Conservation (phyloP, 495 filamentous ascomycete species). For the Jackrogersella minutella region DNA sequence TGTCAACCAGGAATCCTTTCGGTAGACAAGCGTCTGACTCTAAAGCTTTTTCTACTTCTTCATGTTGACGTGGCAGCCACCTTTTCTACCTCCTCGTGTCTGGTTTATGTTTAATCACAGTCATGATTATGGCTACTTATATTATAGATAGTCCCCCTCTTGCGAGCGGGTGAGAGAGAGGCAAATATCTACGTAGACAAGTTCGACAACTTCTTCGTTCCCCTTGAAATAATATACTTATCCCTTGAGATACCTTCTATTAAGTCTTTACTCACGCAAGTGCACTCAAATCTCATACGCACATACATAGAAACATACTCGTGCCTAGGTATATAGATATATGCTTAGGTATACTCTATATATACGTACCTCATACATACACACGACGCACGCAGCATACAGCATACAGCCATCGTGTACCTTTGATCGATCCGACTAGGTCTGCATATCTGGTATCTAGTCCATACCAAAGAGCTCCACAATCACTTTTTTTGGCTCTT, state of each 20-base stretch:
- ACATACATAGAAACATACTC: background rate
- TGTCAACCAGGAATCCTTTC: conserved; percentile 3
- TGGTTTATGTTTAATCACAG: conserved; percentile 17
- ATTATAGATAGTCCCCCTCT: conserved; percentile 22
- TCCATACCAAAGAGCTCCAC: background rate
- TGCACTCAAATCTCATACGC: background rate
- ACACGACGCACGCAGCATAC: no score
- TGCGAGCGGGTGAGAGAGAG: background rate
- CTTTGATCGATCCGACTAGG: background rate
- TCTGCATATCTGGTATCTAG: background rate
- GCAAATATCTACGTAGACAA: background rate
- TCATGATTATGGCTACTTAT: conserved; percentile 11
- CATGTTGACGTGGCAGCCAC: conserved; percentile 24
- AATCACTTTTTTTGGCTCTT: background rate
- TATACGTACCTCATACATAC: no score
- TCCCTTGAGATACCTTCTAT: background rate
- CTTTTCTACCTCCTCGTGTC: background rate
- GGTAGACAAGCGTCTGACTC: conserved; percentile 19
- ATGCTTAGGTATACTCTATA: no score
- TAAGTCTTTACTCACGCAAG: no score
- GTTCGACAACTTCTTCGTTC: background rate
- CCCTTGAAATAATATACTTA: background rate
- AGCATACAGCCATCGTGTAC: background rate
- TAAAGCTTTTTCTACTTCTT: conserved; percentile 37
- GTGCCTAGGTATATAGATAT: no score